Conservation (phyloP, 176 grass and related monocot species). For the Tuctoria greenei region DNA sequence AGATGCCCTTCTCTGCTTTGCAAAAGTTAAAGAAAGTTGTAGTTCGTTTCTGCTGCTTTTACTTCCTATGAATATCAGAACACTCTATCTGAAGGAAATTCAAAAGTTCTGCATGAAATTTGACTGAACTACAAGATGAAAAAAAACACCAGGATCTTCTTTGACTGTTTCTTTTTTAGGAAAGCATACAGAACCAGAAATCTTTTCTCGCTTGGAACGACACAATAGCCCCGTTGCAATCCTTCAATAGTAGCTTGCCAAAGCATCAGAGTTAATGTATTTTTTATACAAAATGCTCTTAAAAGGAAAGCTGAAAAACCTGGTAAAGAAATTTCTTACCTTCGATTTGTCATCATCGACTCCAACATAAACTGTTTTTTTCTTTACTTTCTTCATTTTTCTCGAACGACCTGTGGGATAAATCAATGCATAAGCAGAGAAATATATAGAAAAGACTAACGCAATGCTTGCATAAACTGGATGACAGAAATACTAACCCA, state of each 20-base stretch:
- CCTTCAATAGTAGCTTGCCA: slow-evolving; percentile 89
- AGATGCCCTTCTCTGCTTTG: slow-evolving; percentile 86
- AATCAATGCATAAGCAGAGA: slow-evolving; percentile 21
- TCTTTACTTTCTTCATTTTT: slow-evolving; percentile 75
- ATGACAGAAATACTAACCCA: slow-evolving; percentile 56
- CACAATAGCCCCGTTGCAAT: slow-evolving; percentile 88
- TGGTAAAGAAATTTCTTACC: slow-evolving; percentile 45
- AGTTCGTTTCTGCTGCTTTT: slow-evolving; percentile 96
- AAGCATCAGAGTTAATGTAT: slow-evolving; percentile 27
- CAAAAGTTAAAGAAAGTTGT: slow-evolving; percentile 92
- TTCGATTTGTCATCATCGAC: slow-evolving; percentile 83
- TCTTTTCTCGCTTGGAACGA: slow-evolving; percentile 75
- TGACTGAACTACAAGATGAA: slow-evolving; percentile 97
- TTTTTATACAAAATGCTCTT: not conserved
- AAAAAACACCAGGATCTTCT: slow-evolving; percentile 99
- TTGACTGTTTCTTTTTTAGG: slow-evolving; percentile 70
- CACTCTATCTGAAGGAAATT: slow-evolving; percentile 80
- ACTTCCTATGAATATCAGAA: slow-evolving; percentile 92
- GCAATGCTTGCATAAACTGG: not conserved
- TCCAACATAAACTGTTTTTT: slow-evolving; percentile 85
- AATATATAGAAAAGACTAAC: not conserved
- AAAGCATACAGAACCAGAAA: slow-evolving; percentile 93
- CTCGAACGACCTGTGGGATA: slow-evolving; percentile 78
- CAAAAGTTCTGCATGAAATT: slow-evolving; percentile 82
- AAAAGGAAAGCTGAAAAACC: not conserved